A percentile compares a stretch with the other conserved stretches of the same genome.
These are phyloP conservation scores for Leishmania guyanensis DNA, from an alignment of 208 protist species.

Conservation along the genomic window DNA sequence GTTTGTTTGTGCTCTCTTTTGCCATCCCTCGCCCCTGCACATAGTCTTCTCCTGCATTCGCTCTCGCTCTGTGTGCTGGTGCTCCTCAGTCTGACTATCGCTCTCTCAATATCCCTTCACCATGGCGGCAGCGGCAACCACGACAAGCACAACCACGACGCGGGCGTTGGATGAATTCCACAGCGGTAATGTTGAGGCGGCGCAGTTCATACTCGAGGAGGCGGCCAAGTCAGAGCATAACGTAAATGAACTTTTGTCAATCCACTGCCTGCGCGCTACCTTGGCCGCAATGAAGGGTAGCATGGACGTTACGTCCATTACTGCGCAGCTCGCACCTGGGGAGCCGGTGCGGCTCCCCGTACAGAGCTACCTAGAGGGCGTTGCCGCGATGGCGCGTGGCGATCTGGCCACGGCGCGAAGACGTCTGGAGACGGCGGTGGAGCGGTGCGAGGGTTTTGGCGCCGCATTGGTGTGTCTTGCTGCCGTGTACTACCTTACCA, in stretches of 20 bases:
- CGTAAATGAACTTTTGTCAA: constrained; percentile 52
- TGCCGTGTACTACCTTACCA: constrained; percentile 62
- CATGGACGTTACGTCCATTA: constrained; percentile 24
- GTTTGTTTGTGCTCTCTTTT: background rate
- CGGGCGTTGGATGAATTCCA: constrained; percentile 62
- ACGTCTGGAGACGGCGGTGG: constrained; percentile 66
- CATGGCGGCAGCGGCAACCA: background rate
- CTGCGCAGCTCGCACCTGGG: constrained; percentile 15
- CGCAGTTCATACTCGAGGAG: constrained; percentile 52
- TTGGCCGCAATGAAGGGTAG: constrained; percentile 81
- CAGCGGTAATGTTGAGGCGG: constrained; percentile 46
- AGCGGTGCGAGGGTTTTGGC: constrained; percentile 54
- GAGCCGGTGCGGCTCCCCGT: constrained; percentile 36
- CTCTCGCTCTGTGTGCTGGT: background rate
- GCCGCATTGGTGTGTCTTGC: constrained; percentile 76
- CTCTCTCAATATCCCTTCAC: background rate
- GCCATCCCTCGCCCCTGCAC: background rate
- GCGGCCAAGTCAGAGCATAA: constrained; percentile 33
- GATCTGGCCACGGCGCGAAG: constrained; percentile 56
- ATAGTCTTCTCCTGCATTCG: background rate
- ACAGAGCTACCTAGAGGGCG: constrained; percentile 73
- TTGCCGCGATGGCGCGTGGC: constrained; percentile 65
- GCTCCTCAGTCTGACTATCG: background rate
- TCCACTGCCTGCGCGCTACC: constrained; percentile 75
- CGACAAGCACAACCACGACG: constrained; percentile 25